Conservation (phyloP, 768 basidiomycete genomes). For the Naganishia friedmannii region DNA sequence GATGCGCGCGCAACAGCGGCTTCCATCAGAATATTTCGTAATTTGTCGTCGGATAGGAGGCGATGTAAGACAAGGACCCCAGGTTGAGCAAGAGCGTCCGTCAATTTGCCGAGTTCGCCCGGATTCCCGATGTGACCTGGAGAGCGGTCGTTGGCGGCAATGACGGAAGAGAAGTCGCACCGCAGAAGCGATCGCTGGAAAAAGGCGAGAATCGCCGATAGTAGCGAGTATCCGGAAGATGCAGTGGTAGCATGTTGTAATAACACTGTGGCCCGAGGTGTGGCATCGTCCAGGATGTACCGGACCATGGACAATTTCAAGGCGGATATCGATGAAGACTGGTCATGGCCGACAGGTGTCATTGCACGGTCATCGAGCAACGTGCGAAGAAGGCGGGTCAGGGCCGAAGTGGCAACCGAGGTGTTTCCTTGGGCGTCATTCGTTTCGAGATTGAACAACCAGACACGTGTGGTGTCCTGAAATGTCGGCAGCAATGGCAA, state of each 20-base stretch:
- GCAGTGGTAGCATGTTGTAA: slow-evolving; percentile 20
- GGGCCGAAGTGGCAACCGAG: slow-evolving; percentile 13
- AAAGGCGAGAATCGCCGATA: slow-evolving; percentile 8
- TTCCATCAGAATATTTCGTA: slow-evolving; percentile 22
- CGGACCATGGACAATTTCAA: slow-evolving; percentile 19
- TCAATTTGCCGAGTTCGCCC: slow-evolving; percentile 7
- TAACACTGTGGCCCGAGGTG: neutral
- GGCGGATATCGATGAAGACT: neutral
- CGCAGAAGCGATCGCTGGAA: slow-evolving; percentile 7
- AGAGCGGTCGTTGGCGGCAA: neutral
- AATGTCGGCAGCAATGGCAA: neutral
- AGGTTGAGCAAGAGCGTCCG: slow-evolving; percentile 7
- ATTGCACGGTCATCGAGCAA: slow-evolving; percentile 15
- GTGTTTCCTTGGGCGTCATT: neutral
- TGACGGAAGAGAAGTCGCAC: slow-evolving; percentile 9
- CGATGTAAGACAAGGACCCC: slow-evolving; percentile 19
- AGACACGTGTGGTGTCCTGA: slow-evolving; percentile 14
- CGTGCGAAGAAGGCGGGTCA: slow-evolving; percentile 16
- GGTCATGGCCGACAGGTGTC: neutral
- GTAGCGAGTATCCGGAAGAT: slow-evolving; percentile 1
- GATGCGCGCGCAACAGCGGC: slow-evolving; percentile 20
- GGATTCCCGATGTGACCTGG: slow-evolving; percentile 6
- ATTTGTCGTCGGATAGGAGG: slow-evolving; percentile 18
- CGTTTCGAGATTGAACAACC: slow-evolving; percentile 23
- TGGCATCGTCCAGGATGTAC: slow-evolving; percentile 27